These are phyloP conservation scores for Starmerella etchellsii DNA, from an alignment of 805 yeast genomes.

Conservation along the genomic window DNA sequence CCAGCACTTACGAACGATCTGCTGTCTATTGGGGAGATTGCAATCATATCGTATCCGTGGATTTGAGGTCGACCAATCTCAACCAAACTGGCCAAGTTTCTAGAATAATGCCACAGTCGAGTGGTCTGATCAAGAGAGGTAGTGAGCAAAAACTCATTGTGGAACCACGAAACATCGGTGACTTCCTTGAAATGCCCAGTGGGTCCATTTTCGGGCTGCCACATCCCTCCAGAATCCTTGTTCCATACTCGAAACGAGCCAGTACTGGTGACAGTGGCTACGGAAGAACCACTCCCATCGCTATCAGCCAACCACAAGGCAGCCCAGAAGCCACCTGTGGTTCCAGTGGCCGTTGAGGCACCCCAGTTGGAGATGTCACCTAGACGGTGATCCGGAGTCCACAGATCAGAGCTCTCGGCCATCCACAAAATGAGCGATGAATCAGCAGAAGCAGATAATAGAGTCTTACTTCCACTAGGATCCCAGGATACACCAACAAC, in stretches of 20 bases:
- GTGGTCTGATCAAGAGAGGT: conserved; percentile 93
- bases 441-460: conserved; percentile 83
- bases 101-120: conserved; percentile 45
- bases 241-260: conserved; percentile 86
- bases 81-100: conserved; percentile 43
- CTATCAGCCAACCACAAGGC: conserved; percentile 47
- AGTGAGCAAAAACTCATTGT: conserved; percentile 45
- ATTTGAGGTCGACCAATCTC: conserved; percentile 96
- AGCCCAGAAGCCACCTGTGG: conserved; percentile 63
- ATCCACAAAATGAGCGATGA: conserved; percentile 86
- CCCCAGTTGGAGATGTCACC: conserved; percentile 95
- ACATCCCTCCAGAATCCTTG: conserved; percentile 16
- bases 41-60: conserved; percentile 94
- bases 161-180: conserved; percentile 64
- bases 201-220: conserved; percentile 35
- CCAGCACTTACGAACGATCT: conserved; percentile 81
- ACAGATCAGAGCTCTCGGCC: conserved; percentile 36
- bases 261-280: conserved; percentile 77
- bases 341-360: conserved; percentile 96
- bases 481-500: conserved; percentile 77
- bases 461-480: conserved; percentile 39
- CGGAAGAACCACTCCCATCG: conserved; percentile 22
- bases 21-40: conserved; percentile 48
- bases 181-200: conserved; percentile 67
- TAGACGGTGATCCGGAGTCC: conserved; percentile 68